A percentile compares a stretch with the other conserved stretches of the same genome.
phyloP scores from a whole-genome alignment of 1,284 basidiomycete genomes.

The Ustilago shanxiensis region DNA sequence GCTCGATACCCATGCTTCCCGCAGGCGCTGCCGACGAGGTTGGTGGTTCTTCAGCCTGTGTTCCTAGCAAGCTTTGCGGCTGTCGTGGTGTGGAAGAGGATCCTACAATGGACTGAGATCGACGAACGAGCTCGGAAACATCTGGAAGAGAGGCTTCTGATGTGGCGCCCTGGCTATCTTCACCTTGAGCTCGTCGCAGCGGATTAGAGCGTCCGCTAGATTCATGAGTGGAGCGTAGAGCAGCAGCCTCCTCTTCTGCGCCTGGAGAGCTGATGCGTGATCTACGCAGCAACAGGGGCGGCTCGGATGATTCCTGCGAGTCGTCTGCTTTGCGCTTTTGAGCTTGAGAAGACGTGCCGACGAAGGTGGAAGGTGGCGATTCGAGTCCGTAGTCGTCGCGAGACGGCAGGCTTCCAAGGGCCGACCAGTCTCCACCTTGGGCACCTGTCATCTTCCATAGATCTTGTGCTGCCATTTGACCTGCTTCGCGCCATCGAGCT shows the following conservation, averaged over 20 bases:
- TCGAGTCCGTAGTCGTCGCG: constrained; percentile 45
- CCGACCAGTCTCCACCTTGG: constrained; percentile 36
- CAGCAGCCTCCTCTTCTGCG: constrained; percentile 35
- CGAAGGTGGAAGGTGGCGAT: constrained; percentile 17
- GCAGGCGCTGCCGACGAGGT: background rate
- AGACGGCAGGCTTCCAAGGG: constrained; percentile 6
- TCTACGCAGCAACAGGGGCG: constrained; percentile 16
- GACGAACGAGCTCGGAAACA: constrained; percentile 32
- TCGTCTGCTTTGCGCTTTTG: constrained; percentile 17
- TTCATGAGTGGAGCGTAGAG: constrained; percentile 19
- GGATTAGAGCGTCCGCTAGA: background rate
- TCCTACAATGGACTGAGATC: constrained; percentile 20
- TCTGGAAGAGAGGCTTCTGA: constrained; percentile 41
- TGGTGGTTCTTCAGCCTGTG: background rate
- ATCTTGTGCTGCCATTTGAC: constrained; percentile 41
- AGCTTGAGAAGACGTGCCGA: background rate
- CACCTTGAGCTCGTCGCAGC: background rate
- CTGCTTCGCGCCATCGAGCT: constrained; percentile 43
- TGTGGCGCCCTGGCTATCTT: constrained; percentile 32
- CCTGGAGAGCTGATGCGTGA: constrained; percentile 24
- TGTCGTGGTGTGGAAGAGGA: constrained; percentile 5
- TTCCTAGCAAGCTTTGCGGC: background rate
- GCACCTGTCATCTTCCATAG: constrained; percentile 48
- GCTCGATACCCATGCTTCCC: constrained; percentile 28
- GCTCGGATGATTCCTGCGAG: constrained; percentile 13